Percentiles rank a stretch among this genome's conserved stretches.
Conservation (phyloP, 192 early-diverging fungal species). For the Podila verticillata region DNA sequence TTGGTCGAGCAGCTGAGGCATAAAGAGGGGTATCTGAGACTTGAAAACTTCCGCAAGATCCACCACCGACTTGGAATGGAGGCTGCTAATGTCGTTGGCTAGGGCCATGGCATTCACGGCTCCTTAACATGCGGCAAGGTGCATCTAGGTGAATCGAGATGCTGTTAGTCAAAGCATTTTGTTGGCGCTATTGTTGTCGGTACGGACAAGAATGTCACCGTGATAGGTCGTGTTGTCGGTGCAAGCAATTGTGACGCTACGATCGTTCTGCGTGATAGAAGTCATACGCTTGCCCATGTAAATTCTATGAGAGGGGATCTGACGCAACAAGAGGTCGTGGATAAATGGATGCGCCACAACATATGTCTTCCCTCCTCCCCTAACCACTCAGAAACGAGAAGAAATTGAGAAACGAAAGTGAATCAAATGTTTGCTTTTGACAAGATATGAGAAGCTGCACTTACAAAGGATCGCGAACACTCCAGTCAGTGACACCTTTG, state of each 20-base stretch:
- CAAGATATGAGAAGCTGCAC: no score
- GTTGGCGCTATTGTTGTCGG: no score
- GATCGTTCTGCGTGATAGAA: neutral
- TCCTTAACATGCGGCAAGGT: constrained; percentile 30
- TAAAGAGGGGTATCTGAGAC: neutral
- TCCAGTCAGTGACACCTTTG: no score
- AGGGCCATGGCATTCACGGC: constrained; percentile 40
- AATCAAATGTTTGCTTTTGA: no score
- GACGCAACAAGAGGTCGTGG: no score
- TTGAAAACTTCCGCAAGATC: constrained; percentile 9
- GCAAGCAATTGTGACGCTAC: neutral
- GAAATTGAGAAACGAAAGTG: no score
- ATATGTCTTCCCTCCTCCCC: no score
- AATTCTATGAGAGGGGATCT: neutral
- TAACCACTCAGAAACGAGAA: no score
- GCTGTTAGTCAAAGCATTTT: neutral
- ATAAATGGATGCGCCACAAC: no score
- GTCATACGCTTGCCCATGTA: neutral
- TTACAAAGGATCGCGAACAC: no score
- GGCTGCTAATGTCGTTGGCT: constrained; percentile 32
- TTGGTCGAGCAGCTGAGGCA: no score
- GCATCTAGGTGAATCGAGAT: constrained; percentile 9
- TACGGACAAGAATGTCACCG: constrained; percentile 12
- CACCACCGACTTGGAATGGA: neutral
- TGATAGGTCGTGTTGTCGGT: neutral